Base-by-base conservation (phyloP, 768 basidiomycete species). In the Paxillus involutus region DNA sequence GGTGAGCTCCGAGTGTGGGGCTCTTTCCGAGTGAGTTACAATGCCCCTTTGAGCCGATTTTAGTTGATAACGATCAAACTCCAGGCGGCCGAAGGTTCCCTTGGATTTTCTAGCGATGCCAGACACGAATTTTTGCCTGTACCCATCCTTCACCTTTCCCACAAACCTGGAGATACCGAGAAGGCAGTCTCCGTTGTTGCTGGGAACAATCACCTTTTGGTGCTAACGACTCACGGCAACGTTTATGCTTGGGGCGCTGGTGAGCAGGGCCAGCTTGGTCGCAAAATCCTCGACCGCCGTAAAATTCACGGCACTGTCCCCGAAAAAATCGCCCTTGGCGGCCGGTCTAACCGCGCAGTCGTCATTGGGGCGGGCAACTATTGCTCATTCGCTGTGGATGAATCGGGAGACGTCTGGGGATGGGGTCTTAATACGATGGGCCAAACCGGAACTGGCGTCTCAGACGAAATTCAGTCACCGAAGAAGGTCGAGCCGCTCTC, bases 381-480 rank as follows among this genome's bases (percentile, higher is more conserved):
- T 71, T 89, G 91, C 63, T 95, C 93, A 0, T 98, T 97, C 63
- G 95, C 94, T 3, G 84, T 98, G 52, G 88, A 94, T 67, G 82
- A 88, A 49, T 73, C 77, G 6, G 94, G 93, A 29, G 82, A 80
- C 46, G 89, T 96, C 9, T 98, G 88, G 86, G 93, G 84, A 12
- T 98, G 96, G 96, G 96, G 96, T n/a, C 76, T 94, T 55, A 97
- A 98, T 70, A 91, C 77, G 71, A 89, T 80, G 86, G 94, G 88
- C 29, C 90, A 92, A 70, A 84, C 83, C 1, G 90, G 89, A 32
- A 85, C 88, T 0, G 77, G 75, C 8, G 66, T 70, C 56, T 62
- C 63, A 75, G 74, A 68, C 44, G 75, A 86, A 50, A 80, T 91
- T 13, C 79, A 81, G 53, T 71, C 81, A 0, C 91, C 91, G 1